These are phyloP conservation scores for Eruca vesicaria DNA, from an alignment of 441 rosid species.

Conservation along the genomic window DNA sequence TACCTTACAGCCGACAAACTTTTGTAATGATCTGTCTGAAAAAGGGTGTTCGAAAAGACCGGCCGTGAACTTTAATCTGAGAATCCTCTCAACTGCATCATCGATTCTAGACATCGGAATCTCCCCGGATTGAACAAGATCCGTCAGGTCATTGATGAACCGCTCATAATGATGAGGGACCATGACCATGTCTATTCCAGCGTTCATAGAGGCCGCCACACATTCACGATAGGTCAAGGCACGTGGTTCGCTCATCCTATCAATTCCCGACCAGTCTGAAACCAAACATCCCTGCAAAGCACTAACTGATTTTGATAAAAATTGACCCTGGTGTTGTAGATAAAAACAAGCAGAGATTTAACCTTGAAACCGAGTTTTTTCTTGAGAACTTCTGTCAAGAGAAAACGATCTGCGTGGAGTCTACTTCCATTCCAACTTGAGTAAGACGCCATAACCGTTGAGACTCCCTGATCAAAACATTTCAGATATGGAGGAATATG, in stretches of 20 bases:
- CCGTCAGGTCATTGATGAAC: constrained; percentile 46
- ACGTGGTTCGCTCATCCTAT: constrained; percentile 43
- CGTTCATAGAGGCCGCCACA: constrained; percentile 59
- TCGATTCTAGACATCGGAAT: constrained; percentile 60
- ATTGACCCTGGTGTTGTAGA: neutral
- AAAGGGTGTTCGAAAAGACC: constrained; percentile 76
- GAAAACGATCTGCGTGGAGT: constrained; percentile 61
- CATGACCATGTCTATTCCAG: constrained; percentile 91
- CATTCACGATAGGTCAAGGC: constrained; percentile 57
- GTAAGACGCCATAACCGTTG: constrained; percentile 73
- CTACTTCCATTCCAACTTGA: constrained; percentile 67
- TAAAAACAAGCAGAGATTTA: neutral
- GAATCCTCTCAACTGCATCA: constrained; percentile 72
- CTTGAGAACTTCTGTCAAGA: constrained; percentile 67
- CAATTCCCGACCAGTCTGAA: constrained; percentile 14
- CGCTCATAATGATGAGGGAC: constrained; percentile 49
- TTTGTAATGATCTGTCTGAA: constrained; percentile 60
- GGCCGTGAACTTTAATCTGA: constrained; percentile 70
- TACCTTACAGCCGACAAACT: constrained; percentile 55
- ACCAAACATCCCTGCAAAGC: constrained; percentile 15
- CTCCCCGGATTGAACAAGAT: constrained; percentile 60
- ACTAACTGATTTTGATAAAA: neutral
- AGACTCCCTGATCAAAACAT: constrained; percentile 68
- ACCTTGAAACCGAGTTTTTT: constrained; percentile 71
- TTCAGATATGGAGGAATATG: constrained; percentile 74